Evolutionary conservation across 2,329 filamentous ascomycete species (phyloP).

Genomic region (Dothideomycetes sp.): DNA sequence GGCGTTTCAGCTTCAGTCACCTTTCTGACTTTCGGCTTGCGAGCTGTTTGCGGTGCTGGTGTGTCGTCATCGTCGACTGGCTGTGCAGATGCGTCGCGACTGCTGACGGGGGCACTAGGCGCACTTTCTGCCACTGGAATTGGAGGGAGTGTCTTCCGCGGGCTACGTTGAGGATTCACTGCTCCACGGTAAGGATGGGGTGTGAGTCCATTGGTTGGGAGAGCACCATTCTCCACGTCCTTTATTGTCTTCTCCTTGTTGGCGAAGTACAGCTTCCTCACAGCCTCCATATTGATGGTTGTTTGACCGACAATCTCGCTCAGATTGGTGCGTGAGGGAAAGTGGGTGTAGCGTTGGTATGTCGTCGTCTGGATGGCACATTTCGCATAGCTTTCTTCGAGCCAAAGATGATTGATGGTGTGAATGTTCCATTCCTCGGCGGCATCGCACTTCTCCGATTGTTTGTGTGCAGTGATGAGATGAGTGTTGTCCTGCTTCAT

Average conservation of each 20-base stretch:
- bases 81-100: too few relatives aligned
- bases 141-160: constrained; percentile 13
- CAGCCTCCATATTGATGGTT: constrained; percentile 59
- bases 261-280: constrained; percentile 59
- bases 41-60: constrained; percentile 10
- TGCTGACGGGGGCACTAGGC: not conserved
- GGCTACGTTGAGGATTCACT: constrained; percentile 7
- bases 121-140: constrained; percentile 5
- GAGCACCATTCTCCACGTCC: not conserved
- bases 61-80: not conserved
- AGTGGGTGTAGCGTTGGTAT: constrained; percentile 69
- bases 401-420: constrained; percentile 90
- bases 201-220: not conserved
- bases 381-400: constrained; percentile 92
- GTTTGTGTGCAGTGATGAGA: constrained; percentile 78
- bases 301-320: constrained; percentile 90
- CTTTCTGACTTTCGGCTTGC: constrained; percentile 15
- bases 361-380: constrained; percentile 66
- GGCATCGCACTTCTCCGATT: constrained; percentile 86
- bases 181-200: constrained; percentile 6
- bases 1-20: constrained; percentile 11
- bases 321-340: constrained; percentile 80
- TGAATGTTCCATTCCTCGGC: constrained; percentile 86
- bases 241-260: constrained; percentile 11
- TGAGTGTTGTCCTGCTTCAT: constrained; percentile 95